Conservation (phyloP, 441 rosid genomes). For the Viola pubescens region DNA sequence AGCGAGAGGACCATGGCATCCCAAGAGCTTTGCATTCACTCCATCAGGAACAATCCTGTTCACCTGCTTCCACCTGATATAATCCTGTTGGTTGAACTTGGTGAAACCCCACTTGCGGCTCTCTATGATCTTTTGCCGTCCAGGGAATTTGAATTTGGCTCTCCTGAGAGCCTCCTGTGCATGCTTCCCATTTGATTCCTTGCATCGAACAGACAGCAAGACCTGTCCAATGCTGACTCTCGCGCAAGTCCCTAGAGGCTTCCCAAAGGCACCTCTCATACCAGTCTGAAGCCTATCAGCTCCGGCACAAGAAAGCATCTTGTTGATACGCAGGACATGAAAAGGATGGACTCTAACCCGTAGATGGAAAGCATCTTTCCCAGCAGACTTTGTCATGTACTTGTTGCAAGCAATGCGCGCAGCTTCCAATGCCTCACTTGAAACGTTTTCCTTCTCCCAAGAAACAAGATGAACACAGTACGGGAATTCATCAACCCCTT, state of each 20-base stretch:
- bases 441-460: slow-evolving; percentile 16
- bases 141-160: background rate
- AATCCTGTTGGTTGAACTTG: background rate
- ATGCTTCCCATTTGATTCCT: background rate
- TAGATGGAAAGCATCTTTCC: slow-evolving; percentile 20
- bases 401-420: slow-evolving; percentile 21
- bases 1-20: background rate
- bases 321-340: slow-evolving; percentile 18
- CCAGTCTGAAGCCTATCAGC: slow-evolving; percentile 18
- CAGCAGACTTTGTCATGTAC: slow-evolving; percentile 19
- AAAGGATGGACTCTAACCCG: slow-evolving; percentile 10
- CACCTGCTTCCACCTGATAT: background rate
- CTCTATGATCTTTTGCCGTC: background rate
- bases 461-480: slow-evolving; percentile 21
- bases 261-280: slow-evolving; percentile 18
- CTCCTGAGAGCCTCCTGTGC: background rate
- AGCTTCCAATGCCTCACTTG: slow-evolving; percentile 18
- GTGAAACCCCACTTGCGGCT: background rate
- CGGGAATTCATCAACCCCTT: slow-evolving; percentile 32
- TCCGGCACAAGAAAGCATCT: slow-evolving; percentile 18
- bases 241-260: slow-evolving; percentile 17
- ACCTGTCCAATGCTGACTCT: slow-evolving; percentile 21
- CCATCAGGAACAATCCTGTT: background rate
- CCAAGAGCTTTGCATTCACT: background rate
- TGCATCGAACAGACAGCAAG: slow-evolving; percentile 11